phyloP scores from a whole-genome alignment of 805 yeast species.

The Barnettozyma salicaria region DNA sequence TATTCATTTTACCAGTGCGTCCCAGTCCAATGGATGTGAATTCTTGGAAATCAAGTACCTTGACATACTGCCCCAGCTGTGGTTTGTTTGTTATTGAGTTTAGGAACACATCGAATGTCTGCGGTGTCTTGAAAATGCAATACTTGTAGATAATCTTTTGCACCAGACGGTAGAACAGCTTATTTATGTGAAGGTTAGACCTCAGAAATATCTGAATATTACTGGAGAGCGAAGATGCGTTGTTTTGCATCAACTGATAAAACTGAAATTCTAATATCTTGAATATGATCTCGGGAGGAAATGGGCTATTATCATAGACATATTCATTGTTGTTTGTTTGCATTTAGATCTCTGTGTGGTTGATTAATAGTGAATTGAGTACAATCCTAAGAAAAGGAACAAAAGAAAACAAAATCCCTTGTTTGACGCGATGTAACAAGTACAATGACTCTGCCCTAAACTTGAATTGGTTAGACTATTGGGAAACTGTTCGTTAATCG shows the following conservation, averaged over 20 bases:
- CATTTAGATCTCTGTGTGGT: too few species aligned
- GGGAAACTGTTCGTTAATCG: too few species aligned
- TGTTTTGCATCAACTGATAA: slow-evolving; percentile 44
- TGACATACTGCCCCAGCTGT: slow-evolving; percentile 54
- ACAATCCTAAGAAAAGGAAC: background rate
- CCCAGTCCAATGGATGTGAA: slow-evolving; percentile 88
- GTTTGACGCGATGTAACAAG: too few species aligned
- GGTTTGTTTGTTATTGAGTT: slow-evolving; percentile 43
- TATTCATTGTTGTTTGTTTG: background rate
- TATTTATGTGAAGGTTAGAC: slow-evolving; percentile 50
- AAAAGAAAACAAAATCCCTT: too few species aligned
- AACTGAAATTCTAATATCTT: slow-evolving; percentile 50
- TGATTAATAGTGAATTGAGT: background rate
- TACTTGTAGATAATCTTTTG: slow-evolving; percentile 57
- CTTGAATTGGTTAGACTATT: too few species aligned
- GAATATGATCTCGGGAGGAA: slow-evolving; percentile 53
- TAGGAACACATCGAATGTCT: slow-evolving; percentile 67
- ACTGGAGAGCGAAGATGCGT: slow-evolving; percentile 44
- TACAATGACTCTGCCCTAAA: too few species aligned
- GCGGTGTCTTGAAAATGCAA: slow-evolving; percentile 73
- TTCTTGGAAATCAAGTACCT: slow-evolving; percentile 78
- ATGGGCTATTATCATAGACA: slow-evolving; percentile 9
- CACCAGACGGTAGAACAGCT: slow-evolving; percentile 51
- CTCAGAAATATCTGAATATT: slow-evolving; percentile 46
- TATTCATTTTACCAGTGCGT: slow-evolving; percentile 82